A percentile compares a stretch with the other conserved stretches of the same genome.
Conservation (phyloP, 148 eudicot species). For the Chenopodium album region DNA sequence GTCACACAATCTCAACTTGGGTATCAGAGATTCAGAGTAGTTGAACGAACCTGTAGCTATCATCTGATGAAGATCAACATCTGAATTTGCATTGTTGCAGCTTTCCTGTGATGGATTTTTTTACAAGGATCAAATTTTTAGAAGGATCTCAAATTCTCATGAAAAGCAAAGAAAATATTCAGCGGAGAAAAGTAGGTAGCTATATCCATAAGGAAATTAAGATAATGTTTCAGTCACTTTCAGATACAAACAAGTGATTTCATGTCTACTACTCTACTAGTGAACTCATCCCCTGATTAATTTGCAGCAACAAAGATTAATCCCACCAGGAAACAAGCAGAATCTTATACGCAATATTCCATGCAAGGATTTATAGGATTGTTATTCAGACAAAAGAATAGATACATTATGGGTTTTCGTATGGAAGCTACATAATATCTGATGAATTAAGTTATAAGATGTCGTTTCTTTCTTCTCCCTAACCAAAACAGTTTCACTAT, state of each 20-base stretch:
- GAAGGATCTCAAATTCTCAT: not conserved
- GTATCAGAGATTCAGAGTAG: not conserved
- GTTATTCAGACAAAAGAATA: not conserved
- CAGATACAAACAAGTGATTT: not conserved
- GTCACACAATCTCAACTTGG: not conserved
- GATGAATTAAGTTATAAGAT: not conserved
- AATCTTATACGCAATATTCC: not conserved
- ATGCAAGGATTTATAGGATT: not conserved
- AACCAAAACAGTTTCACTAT: not conserved
- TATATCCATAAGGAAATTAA: not conserved
- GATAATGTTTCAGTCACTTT: not conserved
- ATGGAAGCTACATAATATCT: not conserved
- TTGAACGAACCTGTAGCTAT: constrained; percentile 50
- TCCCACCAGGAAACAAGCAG: not conserved
- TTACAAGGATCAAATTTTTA: not conserved
- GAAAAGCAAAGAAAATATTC: not conserved
- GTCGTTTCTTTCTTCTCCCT: not conserved
- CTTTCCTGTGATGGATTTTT: constrained; percentile 32
- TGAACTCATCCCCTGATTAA: not conserved
- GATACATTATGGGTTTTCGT: not conserved
- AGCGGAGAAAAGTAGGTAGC: not conserved
- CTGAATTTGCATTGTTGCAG: constrained; percentile 44
- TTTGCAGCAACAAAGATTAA: not conserved
- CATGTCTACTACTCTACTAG: not conserved
- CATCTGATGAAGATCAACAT: constrained; percentile 79